Evolutionary conservation across 2,329 filamentous ascomycete genomes (phyloP), one percentile per base, ranked within the genome.

Genomic region (Bipolaris bicolor): DNA sequence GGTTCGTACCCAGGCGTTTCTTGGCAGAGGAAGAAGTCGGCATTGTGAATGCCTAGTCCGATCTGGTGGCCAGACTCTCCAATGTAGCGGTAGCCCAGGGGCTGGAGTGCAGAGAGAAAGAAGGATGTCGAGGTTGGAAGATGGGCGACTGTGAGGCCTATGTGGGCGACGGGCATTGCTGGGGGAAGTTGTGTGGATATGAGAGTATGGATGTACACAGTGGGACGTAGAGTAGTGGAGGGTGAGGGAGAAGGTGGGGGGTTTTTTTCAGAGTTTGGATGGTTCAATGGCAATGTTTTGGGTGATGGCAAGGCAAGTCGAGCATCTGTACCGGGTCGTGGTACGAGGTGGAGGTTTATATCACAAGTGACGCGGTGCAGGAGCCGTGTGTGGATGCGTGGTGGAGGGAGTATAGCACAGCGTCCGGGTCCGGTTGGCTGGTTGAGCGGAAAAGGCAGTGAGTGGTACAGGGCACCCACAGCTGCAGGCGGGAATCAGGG

Each of bases 41-140:
- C 83, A 50, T 84, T 81, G 54, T 82, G 77, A 54, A 86, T 81
- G 22, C 86, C 86, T 64, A 88, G 83, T 5, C 84, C 86, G 62
- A 88, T 83, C 52, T 85, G 85, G 61, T 85, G 81, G 49, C 85
- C 84, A 71, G 84, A 81, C 57, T 84, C 80, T 54, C 84, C 85
- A 61, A 91, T 83, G 73, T 88, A 96, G 59, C 84, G 84, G 60
- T 96, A 87, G 36, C 90, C 90, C 20, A 96, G 83, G 3, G 91
- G 89, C 66, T 94, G 90, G 7, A 91, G 83, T 63, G 92, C 83
- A 61, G 90, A 85, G 20, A 92, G 85, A 77, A 92, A 96, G 80
- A 96, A 96, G 7, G 91, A 95, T 48, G 89, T 87, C 3, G 92
- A 90, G 34, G 88, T 86, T 52, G 91, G 86, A 52, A 96, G 86